A percentile compares a stretch with the other conserved stretches of the same genome.
Evolutionary conservation across 768 basidiomycete genomes (phyloP).

Genomic region (Boletus reticulatus): DNA sequence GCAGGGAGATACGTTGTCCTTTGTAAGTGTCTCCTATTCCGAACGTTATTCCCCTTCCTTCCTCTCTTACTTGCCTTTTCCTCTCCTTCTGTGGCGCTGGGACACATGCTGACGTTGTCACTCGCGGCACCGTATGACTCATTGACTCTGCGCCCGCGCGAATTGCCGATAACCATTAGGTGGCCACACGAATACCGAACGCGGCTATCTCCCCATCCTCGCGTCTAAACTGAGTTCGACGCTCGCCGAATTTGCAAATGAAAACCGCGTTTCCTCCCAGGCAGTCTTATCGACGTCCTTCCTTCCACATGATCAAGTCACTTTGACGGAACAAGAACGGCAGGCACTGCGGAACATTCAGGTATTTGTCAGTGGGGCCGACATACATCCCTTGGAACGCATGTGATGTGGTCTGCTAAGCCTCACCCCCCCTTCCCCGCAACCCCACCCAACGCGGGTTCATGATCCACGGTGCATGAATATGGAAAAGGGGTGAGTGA

Average conservation of each 20-base stretch:
- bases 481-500: not conserved
- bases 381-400: slow-evolving; percentile 72
- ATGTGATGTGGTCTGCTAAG: slow-evolving; percentile 39
- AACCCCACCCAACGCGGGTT: not conserved
- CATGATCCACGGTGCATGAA: not conserved
- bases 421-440: not conserved
- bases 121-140: slow-evolving; percentile 14
- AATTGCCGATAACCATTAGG: slow-evolving; percentile 42
- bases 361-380: slow-evolving; percentile 69
- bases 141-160: slow-evolving; percentile 1
- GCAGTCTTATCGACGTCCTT: slow-evolving; percentile 22
- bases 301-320: slow-evolving; percentile 24
- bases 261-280: not conserved
- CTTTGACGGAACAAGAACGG: slow-evolving; percentile 33
- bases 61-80: not conserved
- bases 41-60: not conserved
- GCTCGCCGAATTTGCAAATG: slow-evolving; percentile 32
- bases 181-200: slow-evolving; percentile 94
- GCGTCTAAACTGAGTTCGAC: slow-evolving; percentile 63
- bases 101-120: slow-evolving; percentile 5
- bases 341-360: slow-evolving; percentile 38
- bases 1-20: slow-evolving; percentile 77
- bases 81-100: slow-evolving; percentile 13
- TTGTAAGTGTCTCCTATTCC: slow-evolving; percentile 48
- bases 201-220: slow-evolving; percentile 82